A percentile compares a stretch with the other conserved stretches of the same genome.
These are phyloP conservation scores for Debaryomycetaceae sp. DNA, from an alignment of 1,139 yeast genomes.

Conservation along the genomic window DNA sequence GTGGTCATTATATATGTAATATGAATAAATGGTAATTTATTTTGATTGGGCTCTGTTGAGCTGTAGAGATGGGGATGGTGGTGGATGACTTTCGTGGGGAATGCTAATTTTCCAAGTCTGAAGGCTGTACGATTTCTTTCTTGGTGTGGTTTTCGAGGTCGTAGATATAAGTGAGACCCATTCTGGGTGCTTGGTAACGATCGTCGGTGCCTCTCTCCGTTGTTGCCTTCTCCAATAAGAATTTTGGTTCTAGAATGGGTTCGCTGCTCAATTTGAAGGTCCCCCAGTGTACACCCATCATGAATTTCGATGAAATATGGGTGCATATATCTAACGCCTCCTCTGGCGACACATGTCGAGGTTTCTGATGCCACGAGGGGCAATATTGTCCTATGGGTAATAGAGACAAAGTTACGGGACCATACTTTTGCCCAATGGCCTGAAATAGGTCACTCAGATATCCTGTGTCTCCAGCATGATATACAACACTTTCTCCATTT, in stretches of 20 bases:
- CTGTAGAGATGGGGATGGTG: neutral
- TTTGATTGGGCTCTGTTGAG: neutral
- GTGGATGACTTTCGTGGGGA: neutral
- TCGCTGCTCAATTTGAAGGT: constrained; percentile 88
- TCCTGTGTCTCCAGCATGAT: constrained; percentile 96
- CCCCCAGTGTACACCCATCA: constrained; percentile 95
- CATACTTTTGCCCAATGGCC: constrained; percentile 60
- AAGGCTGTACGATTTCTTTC: neutral
- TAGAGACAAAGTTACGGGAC: constrained; percentile 65
- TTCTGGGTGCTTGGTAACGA: constrained; percentile 34
- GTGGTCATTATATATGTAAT: neutral
- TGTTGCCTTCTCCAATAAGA: constrained; percentile 24
- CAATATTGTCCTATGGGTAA: constrained; percentile 94
- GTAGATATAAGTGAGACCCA: constrained; percentile 40
- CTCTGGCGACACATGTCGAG: constrained; percentile 80
- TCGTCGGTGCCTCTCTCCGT: constrained; percentile 13
- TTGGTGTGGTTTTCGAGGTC: constrained; percentile 19
- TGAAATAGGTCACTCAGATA: constrained; percentile 69
- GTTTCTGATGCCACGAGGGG: constrained; percentile 91
- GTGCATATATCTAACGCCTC: constrained; percentile 70
- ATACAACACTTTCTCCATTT: constrained; percentile 66
- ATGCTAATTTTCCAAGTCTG: neutral
- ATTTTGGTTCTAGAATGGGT: constrained; percentile 79
- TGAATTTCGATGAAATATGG: constrained; percentile 56
- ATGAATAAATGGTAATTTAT: neutral